These are phyloP conservation scores for Diplodia seriata DNA, from an alignment of 2,329 filamentous ascomycete genomes.

Conservation along the genomic window DNA sequence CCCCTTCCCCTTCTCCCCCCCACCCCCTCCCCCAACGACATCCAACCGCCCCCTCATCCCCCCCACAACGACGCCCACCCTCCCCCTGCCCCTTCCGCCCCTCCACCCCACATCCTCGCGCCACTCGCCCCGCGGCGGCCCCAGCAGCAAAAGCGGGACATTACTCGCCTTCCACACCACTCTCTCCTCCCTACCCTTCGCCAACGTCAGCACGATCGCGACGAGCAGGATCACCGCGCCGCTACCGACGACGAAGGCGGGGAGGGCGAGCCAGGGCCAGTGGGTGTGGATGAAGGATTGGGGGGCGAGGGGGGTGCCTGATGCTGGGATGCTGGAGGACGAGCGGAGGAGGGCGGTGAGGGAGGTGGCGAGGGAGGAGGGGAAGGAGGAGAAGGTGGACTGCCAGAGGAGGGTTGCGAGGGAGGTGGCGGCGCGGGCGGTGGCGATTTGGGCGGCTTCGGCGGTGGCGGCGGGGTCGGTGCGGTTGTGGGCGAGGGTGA, in stretches of 20 bases:
- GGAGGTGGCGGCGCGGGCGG: neutral
- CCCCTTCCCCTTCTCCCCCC: constrained; percentile 10
- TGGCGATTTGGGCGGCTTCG: neutral
- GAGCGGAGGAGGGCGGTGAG: neutral
- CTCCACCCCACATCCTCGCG: constrained; percentile 3
- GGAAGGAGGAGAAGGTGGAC: neutral
- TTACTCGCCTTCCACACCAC: constrained; percentile 9
- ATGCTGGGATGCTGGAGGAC: no score
- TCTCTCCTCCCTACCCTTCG: neutral
- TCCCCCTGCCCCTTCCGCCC: constrained; percentile 1
- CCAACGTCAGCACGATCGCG: neutral
- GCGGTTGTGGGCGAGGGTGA: neutral
- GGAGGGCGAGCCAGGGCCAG: constrained; percentile 26
- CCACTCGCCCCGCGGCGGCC: constrained; percentile 6
- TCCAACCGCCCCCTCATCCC: constrained; percentile 4
- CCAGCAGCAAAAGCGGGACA: constrained; percentile 14
- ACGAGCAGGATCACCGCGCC: neutral
- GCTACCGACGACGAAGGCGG: constrained; percentile 1
- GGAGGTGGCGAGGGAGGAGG: neutral
- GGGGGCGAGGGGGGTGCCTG: neutral
- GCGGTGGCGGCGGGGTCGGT: neutral
- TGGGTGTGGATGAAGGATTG: neutral
- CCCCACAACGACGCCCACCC: neutral
- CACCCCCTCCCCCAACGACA: no score
- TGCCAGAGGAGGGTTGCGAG: neutral